Evolutionary conservation across 805 yeast species (phyloP), one percentile per base, ranked within the genome.

Genomic region (Torulaspora maleeae): DNA sequence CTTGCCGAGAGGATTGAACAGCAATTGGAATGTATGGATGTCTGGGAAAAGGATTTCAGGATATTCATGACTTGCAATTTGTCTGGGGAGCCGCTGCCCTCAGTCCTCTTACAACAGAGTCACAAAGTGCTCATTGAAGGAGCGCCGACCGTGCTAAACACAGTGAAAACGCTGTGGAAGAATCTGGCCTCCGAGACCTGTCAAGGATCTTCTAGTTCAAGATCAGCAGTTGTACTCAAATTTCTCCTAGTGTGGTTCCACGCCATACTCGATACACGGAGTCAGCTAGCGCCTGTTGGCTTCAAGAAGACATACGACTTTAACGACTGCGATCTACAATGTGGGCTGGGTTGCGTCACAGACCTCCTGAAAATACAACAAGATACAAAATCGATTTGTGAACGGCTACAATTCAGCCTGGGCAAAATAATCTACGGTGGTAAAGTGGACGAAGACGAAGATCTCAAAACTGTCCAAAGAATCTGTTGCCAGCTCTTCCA

Each of bases 241-340:
- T 78, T 82, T 52, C 60, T 83, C 22, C 52, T 85, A 4, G 71
- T 79, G 0, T 86, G 95, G 95, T 75, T 76, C 50, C 95, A 86
- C 58, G 73, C 85, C 0, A 58, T 83, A 0, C 57, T 87, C 3
- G 72, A 72, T 28, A 88, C 80, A 48, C 63, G 86, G 43, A 60
- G 77, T 40, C 69, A 83, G 38, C 82, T 73, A 51, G 73, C 71
- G 1, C 88, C 91, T 0, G 58, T 76, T 2, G 86, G 91, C 1
- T 85, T 86, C 64, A 54, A 66, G 1, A 75, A 76, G 51, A 57
- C 52, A 8, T 83, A 86, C 57, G 95, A 85, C 48, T 77, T 89
- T 54, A 85, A 77, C 58, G 86, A 85, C 45, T 64, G 80, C n/a
- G 96, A 90, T 59, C 74, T 82, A 43, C 64, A 67, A 9, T 70